These are phyloP conservation scores for Coniochaeta hoffmannii DNA, from an alignment of 2,329 filamentous ascomycete species.

Conservation along the genomic window DNA sequence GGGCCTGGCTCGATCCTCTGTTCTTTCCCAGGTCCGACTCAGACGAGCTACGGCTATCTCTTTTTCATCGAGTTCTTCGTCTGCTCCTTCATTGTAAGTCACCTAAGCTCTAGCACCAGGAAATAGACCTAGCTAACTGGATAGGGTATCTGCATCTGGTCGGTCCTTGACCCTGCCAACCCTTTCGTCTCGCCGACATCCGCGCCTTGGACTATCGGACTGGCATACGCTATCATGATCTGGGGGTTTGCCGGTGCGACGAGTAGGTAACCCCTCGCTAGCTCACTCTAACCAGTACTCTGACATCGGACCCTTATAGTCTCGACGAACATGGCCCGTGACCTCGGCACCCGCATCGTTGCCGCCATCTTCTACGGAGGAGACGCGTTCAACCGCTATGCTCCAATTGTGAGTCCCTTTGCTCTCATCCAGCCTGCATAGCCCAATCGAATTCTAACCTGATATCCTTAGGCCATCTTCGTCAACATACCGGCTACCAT, in stretches of 20 bases:
- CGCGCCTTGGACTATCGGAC: slow-evolving; percentile 46
- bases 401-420: neutral
- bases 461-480: slow-evolving; percentile 26
- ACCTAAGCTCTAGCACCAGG: slow-evolving; percentile 4
- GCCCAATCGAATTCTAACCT: neutral
- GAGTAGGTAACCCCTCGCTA: slow-evolving; percentile 9
- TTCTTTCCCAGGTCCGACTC: slow-evolving; percentile 40
- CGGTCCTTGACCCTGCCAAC: slow-evolving; percentile 49
- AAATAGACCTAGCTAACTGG: neutral
- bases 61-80: slow-evolving; percentile 55
- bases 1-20: slow-evolving; percentile 34
- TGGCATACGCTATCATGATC: slow-evolving; percentile 45
- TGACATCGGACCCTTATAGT: slow-evolving; percentile 16
- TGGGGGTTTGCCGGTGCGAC: slow-evolving; percentile 51
- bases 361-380: slow-evolving; percentile 49
- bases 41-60: slow-evolving; percentile 47
- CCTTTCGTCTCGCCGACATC: slow-evolving; percentile 41
- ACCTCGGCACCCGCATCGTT: slow-evolving; percentile 51
- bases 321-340: slow-evolving; percentile 49
- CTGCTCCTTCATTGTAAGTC: slow-evolving; percentile 45
- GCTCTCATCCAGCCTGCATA: neutral
- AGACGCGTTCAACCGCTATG: slow-evolving; percentile 32
- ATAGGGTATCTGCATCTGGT: slow-evolving; percentile 1
- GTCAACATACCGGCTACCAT: slow-evolving; percentile 51
- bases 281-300: neutral